Evolutionary conservation across 2,329 filamentous ascomycete genomes (phyloP).

Genomic region (Aspergillus costaricaensis): DNA sequence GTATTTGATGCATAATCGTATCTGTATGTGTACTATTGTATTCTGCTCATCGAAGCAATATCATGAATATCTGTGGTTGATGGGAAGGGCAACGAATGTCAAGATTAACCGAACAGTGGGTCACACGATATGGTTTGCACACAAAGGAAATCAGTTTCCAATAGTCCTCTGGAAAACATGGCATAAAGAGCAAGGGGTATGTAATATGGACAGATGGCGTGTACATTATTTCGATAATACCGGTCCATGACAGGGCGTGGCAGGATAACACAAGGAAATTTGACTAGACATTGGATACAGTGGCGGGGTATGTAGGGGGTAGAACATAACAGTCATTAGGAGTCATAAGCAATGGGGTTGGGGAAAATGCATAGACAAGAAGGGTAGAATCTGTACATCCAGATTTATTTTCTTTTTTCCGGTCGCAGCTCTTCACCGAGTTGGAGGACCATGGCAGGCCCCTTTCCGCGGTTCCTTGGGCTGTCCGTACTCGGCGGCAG

Average conservation of each 20-base stretch:
- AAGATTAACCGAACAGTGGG: neutral
- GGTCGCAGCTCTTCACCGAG: constrained; percentile 65
- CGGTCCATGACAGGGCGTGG: neutral
- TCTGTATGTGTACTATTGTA: too few relatives aligned
- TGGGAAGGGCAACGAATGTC: neutral
- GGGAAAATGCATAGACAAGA: constrained; percentile 20
- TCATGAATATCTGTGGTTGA: neutral
- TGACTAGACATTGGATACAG: constrained; percentile 16
- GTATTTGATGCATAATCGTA: too few relatives aligned
- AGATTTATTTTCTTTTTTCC: constrained; percentile 29
- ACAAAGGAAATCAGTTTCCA: constrained; percentile 17
- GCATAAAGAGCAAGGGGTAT: constrained; percentile 16
- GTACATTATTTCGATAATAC: constrained; percentile 9
- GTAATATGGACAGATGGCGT: constrained; percentile 16
- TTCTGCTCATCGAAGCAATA: too few relatives aligned
- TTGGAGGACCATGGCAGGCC: constrained; percentile 62
- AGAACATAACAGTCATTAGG: constrained; percentile 24
- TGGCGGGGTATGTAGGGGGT: constrained; percentile 26
- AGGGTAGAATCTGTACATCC: constrained; percentile 1
- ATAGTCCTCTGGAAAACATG: neutral
- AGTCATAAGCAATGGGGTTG: constrained; percentile 20
- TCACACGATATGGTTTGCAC: constrained; percentile 2
- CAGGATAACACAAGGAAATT: constrained; percentile 2
- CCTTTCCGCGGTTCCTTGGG: constrained; percentile 44
- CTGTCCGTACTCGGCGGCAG: constrained; percentile 56